phyloP scores from a whole-genome alignment of 768 basidiomycete species.

The Podaxis sp. region DNA sequence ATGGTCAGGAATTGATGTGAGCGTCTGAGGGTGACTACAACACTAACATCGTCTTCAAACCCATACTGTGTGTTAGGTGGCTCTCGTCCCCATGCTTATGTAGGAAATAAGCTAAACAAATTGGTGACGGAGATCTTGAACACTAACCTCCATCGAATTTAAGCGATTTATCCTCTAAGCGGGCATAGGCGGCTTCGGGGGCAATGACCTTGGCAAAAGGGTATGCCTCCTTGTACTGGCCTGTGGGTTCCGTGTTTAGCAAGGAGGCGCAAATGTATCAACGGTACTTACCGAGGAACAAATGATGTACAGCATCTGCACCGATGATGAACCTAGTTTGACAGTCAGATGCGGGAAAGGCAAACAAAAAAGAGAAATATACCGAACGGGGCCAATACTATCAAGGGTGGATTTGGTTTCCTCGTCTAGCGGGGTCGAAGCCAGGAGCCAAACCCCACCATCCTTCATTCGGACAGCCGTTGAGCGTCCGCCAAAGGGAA shows the following conservation, averaged over 20 bases:
- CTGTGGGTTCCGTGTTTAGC: conserved; percentile 23
- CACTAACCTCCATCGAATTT: conserved; percentile 62
- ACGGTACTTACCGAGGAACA: conserved; percentile 47
- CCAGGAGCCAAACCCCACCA: conserved; percentile 80
- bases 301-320: conserved; percentile 55
- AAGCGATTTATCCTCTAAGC: conserved; percentile 50
- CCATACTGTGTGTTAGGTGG: conserved; percentile 66
- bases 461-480: conserved; percentile 72
- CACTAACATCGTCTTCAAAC: conserved; percentile 63
- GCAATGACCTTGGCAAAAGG: conserved; percentile 72
- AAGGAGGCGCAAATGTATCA: background rate
- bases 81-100: conserved; percentile 59
- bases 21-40: background rate
- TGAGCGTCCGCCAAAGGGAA: conserved; percentile 81
- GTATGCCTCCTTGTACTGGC: conserved; percentile 67
- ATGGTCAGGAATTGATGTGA: background rate
- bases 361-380: conserved; percentile 15
- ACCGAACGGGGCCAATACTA: conserved; percentile 70
- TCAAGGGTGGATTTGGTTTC: conserved; percentile 64
- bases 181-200: conserved; percentile 51
- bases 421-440: conserved; percentile 67
- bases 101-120: conserved; percentile 1
- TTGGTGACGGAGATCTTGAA: background rate
- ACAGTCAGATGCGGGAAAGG: background rate
- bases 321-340: conserved; percentile 55